Evolutionary conservation across 2,329 filamentous ascomycete species (phyloP).

Genomic region (Aureobasidium sp.): DNA sequence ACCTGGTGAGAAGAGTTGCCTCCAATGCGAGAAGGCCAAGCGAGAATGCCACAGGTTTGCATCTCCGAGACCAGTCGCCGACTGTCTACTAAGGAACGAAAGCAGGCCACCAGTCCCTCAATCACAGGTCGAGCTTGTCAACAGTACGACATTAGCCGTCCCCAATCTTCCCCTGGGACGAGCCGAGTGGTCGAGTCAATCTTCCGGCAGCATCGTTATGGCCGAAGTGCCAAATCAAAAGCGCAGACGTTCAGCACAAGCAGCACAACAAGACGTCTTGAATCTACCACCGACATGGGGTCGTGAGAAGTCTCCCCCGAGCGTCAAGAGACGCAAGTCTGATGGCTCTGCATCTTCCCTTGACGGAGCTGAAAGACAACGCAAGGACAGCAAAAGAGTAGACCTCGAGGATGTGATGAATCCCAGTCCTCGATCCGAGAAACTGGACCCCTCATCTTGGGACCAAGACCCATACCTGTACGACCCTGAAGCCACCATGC

Average conservation of each 20-base stretch:
- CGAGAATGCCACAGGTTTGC: slow-evolving; percentile 70
- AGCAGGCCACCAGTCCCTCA: slow-evolving; percentile 21
- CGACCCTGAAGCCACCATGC: slow-evolving; percentile 41
- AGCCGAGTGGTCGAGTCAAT: slow-evolving; percentile 7
- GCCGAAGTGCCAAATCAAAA: slow-evolving; percentile 3
- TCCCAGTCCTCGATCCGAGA: slow-evolving; percentile 18
- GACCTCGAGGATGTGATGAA: slow-evolving; percentile 13
- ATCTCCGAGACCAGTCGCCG: background rate
- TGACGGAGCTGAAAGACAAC: slow-evolving; percentile 1
- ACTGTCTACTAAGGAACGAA: slow-evolving; percentile 15
- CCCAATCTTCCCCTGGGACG: background rate
- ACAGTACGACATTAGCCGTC: background rate
- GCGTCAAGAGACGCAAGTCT: slow-evolving; percentile 2
- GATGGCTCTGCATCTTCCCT: background rate
- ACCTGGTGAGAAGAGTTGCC: slow-evolving; percentile 75
- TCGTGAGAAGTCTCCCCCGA: background rate
- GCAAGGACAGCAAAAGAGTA: slow-evolving; percentile 12
- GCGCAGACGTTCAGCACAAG: slow-evolving; percentile 9
- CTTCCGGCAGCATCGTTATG: background rate
- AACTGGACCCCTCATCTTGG: slow-evolving; percentile 30
- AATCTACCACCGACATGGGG: slow-evolving; percentile 9
- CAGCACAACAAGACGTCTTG: slow-evolving; percentile 12
- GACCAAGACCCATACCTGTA: slow-evolving; percentile 46
- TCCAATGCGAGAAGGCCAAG: slow-evolving; percentile 88
- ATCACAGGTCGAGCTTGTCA: slow-evolving; percentile 18